Conservation (phyloP, 73 alveolate species). For the Paramecium pentaurelia region DNA sequence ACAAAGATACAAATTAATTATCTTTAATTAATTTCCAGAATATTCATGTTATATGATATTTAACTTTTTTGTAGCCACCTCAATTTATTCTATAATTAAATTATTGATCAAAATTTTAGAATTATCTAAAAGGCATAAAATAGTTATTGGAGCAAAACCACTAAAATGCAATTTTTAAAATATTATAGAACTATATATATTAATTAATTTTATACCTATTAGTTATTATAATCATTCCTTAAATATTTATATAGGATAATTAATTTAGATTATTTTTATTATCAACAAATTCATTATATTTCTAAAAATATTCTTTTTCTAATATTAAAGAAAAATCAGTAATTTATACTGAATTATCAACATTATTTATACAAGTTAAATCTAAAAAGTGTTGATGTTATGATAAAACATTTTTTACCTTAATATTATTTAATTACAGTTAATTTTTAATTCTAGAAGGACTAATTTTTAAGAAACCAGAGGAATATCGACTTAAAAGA, state of each 20-base stretch:
- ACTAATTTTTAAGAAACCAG: neutral
- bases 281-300: neutral
- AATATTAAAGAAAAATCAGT: neutral
- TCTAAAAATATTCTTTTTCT: neutral
- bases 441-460: neutral
- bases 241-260: neutral
- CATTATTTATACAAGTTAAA: neutral
- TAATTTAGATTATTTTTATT: neutral
- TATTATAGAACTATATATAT: neutral
- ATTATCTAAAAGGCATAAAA: neutral
- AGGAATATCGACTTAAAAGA: neutral
- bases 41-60: neutral
- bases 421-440: neutral
- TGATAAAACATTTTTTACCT: neutral
- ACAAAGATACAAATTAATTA: neutral
- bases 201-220: neutral
- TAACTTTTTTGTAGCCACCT: neutral
- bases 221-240: neutral
- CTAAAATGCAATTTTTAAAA: neutral
- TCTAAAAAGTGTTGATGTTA: neutral
- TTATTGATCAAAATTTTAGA: neutral
- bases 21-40: neutral
- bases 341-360: neutral
- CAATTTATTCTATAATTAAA: neutral
- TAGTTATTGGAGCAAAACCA: neutral